Percentiles rank a stretch among this genome's conserved stretches.
Evolutionary conservation across 192 early-diverging fungal species (phyloP).

Genomic region (Linnemannia schmuckeri): DNA sequence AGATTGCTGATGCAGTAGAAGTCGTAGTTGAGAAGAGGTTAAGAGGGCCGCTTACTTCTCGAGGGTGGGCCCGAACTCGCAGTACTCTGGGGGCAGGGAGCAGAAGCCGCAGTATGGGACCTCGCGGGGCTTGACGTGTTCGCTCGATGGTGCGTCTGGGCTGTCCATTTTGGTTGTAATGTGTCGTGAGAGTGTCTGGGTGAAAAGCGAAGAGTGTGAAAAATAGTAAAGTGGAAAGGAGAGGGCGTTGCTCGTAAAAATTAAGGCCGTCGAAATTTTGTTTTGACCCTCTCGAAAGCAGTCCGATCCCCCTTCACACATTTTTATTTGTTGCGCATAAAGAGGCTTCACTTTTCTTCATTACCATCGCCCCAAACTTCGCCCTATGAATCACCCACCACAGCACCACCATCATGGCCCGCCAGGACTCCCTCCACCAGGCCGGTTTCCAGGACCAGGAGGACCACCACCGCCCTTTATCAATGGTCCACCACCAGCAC

Average conservation of each 20-base stretch:
- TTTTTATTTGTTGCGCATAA: neutral
- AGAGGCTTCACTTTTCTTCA: neutral
- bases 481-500: constrained; percentile 5
- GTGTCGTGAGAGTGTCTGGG: neutral
- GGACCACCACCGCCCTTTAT: constrained; percentile 16
- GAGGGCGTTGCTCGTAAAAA: neutral
- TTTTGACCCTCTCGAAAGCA: neutral
- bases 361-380: neutral
- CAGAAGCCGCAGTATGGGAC: constrained; percentile 56
- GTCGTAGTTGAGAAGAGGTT: neutral
- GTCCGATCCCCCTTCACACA: neutral
- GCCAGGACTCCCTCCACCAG: constrained; percentile 14
- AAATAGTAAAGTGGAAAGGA: neutral
- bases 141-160: constrained; percentile 56
- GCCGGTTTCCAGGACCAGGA: constrained; percentile 18
- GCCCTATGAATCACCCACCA: neutral
- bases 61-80: constrained; percentile 87
- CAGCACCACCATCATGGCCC: neutral
- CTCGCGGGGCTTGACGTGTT: constrained; percentile 52
- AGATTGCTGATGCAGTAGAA: neutral
- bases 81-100: constrained; percentile 76
- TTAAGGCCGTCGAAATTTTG: neutral
- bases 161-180: constrained; percentile 15
- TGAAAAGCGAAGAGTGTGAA: neutral
- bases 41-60: constrained; percentile 68